phyloP scores from a whole-genome alignment of 257 asterid species.

The Solanum sparsipilum region DNA sequence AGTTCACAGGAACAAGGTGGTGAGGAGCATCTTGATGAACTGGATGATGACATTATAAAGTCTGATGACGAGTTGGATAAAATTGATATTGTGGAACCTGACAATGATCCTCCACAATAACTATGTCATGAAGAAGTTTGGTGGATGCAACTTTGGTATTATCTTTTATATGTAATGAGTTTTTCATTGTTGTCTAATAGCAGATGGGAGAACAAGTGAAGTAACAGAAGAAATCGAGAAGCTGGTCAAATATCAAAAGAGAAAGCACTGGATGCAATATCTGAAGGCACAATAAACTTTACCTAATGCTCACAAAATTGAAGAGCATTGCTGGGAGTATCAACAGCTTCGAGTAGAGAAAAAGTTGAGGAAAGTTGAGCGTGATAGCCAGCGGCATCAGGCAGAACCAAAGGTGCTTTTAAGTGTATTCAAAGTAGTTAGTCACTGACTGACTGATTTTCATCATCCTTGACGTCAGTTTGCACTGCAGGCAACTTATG shows the following conservation, averaged over 20 bases:
- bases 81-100: slow-evolving; percentile 50
- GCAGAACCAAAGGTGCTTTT: slow-evolving; percentile 21
- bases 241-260: too few species aligned
- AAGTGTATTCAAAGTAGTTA: background rate
- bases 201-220: slow-evolving; percentile 63
- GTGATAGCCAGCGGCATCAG: slow-evolving; percentile 23
- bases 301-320: slow-evolving; percentile 52
- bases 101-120: slow-evolving; percentile 54
- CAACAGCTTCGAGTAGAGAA: slow-evolving; percentile 44
- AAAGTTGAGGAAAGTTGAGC: slow-evolving; percentile 30
- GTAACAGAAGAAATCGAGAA: too few species aligned
- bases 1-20: slow-evolving; percentile 26
- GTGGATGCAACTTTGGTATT: background rate
- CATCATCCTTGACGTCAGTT: background rate
- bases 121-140: background rate
- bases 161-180: background rate
- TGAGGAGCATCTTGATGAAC: slow-evolving; percentile 10
- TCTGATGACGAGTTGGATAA: slow-evolving; percentile 67
- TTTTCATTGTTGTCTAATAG: background rate
- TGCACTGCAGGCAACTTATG: background rate
- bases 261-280: too few species aligned
- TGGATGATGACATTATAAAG: slow-evolving; percentile 49
- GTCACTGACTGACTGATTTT: background rate
- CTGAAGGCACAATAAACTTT: too few species aligned
- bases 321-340: slow-evolving; percentile 56